Conservation (phyloP, 306 rosid genomes). For the Herpetospermum pedunculosum region DNA sequence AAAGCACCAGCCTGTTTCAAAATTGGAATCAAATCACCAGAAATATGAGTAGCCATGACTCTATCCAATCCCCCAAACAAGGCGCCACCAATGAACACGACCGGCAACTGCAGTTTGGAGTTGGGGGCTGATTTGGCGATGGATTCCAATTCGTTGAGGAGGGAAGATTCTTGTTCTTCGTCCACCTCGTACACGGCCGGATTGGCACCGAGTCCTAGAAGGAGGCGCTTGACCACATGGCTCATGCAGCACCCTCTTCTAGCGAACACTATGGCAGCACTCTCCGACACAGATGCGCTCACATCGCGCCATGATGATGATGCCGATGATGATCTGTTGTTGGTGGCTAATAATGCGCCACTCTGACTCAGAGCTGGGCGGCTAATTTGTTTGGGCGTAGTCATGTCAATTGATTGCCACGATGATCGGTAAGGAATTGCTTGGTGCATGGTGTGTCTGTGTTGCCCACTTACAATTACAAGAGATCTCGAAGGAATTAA, state of each 20-base stretch:
- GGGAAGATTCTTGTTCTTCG: conserved; percentile 30
- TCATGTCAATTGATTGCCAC: conserved; percentile 25
- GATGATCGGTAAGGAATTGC: conserved; percentile 65
- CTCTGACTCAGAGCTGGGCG: too few relatives aligned
- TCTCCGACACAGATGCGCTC: conserved; percentile 30
- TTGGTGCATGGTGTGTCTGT: too few relatives aligned
- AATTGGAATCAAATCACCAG: conserved; percentile 55
- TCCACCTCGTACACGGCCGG: conserved; percentile 47
- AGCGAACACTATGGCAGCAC: conserved; percentile 37
- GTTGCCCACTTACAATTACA: not conserved
- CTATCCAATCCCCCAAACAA: conserved; percentile 57
- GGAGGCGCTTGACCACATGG: conserved; percentile 48
- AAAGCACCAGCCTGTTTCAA: conserved; percentile 54
- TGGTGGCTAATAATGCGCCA: too few relatives aligned
- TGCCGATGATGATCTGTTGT: too few relatives aligned
- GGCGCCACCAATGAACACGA: conserved; percentile 40
- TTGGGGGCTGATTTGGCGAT: not conserved
- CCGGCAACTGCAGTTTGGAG: conserved; percentile 31
- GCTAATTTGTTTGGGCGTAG: too few relatives aligned
- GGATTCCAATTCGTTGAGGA: conserved; percentile 23
- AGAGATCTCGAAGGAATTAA: too few relatives aligned
- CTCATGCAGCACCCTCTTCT: conserved; percentile 55
- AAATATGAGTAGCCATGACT: conserved; percentile 55
- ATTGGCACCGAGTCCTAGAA: conserved; percentile 43
- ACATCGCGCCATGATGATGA: conserved; percentile 2